Conservation (phyloP, 768 basidiomycete genomes). For the Tulasnella calospora region DNA sequence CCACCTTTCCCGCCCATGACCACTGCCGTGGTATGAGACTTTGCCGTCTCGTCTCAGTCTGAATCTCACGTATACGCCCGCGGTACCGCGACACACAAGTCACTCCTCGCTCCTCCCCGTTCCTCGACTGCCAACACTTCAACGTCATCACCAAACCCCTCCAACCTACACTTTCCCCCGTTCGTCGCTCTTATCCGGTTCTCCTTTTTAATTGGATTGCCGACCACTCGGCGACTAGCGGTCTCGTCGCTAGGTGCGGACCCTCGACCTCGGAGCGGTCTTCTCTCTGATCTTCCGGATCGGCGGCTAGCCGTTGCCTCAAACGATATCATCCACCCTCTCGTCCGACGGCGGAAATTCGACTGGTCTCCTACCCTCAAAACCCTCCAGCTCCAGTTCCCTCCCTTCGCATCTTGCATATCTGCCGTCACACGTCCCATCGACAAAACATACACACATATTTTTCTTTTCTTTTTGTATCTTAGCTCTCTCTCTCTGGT, state of each 20-base stretch:
- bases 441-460: background rate
- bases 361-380: background rate
- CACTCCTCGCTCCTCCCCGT: background rate
- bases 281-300: slow-evolving; percentile 1
- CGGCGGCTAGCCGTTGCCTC: background rate
- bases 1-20: background rate
- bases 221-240: slow-evolving; percentile 6
- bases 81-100: background rate
- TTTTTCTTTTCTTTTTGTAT: background rate
- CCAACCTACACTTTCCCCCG: background rate
- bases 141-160: background rate
- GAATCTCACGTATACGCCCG: background rate
- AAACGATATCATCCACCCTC: background rate
- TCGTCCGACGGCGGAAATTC: slow-evolving; percentile 9
- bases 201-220: background rate
- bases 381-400: background rate
- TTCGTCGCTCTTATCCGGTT: background rate
- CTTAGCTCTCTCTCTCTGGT: slow-evolving; percentile 3
- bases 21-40: background rate
- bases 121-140: background rate
- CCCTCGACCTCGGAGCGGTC: slow-evolving; percentile 9
- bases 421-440: background rate
- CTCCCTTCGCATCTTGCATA: background rate
- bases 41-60: background rate
- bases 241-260: slow-evolving; percentile 4